Conservation (phyloP, 805 yeast species). For the Barnettozyma californica region DNA sequence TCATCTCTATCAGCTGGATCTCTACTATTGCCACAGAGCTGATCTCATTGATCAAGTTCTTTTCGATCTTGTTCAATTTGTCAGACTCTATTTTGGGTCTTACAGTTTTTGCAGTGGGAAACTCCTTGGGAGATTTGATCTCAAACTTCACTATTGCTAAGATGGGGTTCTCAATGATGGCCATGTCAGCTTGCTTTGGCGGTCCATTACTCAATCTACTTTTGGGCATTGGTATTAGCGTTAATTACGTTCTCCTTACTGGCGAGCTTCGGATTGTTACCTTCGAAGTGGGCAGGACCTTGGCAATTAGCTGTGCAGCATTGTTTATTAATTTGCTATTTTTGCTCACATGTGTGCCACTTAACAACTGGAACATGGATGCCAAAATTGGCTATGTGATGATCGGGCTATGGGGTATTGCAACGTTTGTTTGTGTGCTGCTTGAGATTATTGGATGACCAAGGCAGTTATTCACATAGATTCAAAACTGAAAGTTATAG, state of each 20-base stretch:
- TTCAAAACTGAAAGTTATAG: no score
- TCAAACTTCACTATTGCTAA: conserved; percentile 78
- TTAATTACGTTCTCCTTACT: conserved; percentile 38
- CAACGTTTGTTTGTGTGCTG: conserved; percentile 21
- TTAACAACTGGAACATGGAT: conserved; percentile 42
- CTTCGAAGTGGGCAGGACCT: conserved; percentile 34
- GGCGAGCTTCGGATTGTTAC: conserved; percentile 20
- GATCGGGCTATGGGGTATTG: conserved; percentile 23
- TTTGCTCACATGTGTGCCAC: conserved; percentile 37
- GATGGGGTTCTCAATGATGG: conserved; percentile 89
- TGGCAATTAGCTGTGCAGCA: conserved; percentile 35
- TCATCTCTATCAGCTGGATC: conserved; percentile 66
- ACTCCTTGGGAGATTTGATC: conserved; percentile 85
- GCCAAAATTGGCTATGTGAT: conserved; percentile 33
- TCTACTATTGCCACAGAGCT: conserved; percentile 42
- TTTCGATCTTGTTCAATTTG: conserved; percentile 54
- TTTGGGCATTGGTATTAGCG: conserved; percentile 75
- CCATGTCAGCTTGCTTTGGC: conserved; percentile 91
- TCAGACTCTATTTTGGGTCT: conserved; percentile 82
- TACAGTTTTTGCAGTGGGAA: conserved; percentile 90
- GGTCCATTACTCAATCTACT: conserved; percentile 80
- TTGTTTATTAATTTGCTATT: conserved; percentile 35
- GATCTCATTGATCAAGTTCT: conserved; percentile 56
- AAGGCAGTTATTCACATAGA: not conserved
- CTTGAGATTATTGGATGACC: conserved; percentile 12